A percentile compares a stretch with the other conserved stretches of the same genome.
phyloP scores from a whole-genome alignment of 169 alveolate species.

The Eimeria necatrix region DNA sequence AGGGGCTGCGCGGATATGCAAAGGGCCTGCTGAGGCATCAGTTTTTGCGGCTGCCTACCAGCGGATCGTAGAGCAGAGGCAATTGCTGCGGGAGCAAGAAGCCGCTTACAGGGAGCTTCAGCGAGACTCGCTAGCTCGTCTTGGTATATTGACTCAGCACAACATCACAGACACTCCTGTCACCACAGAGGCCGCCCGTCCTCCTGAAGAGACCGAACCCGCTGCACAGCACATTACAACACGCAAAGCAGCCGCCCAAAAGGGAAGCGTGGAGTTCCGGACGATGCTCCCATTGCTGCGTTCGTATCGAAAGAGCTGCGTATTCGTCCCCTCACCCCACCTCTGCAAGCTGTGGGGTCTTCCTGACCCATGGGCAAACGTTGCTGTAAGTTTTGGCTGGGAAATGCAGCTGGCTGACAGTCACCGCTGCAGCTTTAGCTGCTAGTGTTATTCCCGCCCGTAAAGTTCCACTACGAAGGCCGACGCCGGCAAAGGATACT shows the following conservation, averaged over 20 bases:
- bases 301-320: neutral
- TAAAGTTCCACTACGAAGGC: too few species aligned
- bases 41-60: neutral
- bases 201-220: neutral
- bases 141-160: neutral
- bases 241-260: neutral
- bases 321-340: conserved; percentile 42
- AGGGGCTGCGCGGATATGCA: neutral
- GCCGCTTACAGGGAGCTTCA: neutral
- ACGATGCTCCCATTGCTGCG: conserved; percentile 44
- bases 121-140: neutral
- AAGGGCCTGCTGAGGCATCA: neutral
- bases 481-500: too few species aligned
- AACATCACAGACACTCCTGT: neutral
- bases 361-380: conserved; percentile 54
- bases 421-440: neutral
- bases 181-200: neutral
- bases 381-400: neutral
- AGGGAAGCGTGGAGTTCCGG: neutral
- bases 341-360: conserved; percentile 47
- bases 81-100: neutral
- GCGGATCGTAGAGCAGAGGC: neutral
- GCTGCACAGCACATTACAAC: neutral
- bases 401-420: neutral
- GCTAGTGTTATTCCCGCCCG: neutral